These are phyloP conservation scores for Crithidia expoeki DNA, from an alignment of 208 protist species.

Conservation along the genomic window DNA sequence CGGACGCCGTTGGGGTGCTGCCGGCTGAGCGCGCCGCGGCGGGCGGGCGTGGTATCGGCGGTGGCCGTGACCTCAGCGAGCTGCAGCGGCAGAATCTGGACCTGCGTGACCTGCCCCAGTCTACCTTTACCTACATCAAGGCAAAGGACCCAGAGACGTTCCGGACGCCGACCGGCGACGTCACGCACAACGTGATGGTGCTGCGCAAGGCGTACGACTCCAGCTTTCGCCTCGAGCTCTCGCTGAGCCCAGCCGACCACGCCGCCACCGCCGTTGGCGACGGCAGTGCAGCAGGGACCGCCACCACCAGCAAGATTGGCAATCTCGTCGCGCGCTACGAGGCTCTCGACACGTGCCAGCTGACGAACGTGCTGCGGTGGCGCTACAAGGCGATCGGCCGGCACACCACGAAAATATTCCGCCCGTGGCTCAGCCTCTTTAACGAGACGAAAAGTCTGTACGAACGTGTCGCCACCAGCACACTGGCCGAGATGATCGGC, in stretches of 20 bases:
- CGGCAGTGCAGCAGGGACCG: no score
- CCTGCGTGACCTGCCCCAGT: slow-evolving; percentile 50
- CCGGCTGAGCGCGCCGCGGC: slow-evolving; percentile 44
- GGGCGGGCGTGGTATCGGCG: slow-evolving; percentile 44
- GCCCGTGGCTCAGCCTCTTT: slow-evolving; percentile 49
- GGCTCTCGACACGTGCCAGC: slow-evolving; percentile 70
- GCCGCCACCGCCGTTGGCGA: slow-evolving; percentile 6
- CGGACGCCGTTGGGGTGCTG: slow-evolving; percentile 40
- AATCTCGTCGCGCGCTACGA: slow-evolving; percentile 44
- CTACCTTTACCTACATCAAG: slow-evolving; percentile 52
- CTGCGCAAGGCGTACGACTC: slow-evolving; percentile 71
- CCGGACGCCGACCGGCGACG: slow-evolving; percentile 7
- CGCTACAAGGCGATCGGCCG: slow-evolving; percentile 64
- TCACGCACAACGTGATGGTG: slow-evolving; percentile 68
- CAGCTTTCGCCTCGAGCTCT: slow-evolving; percentile 79
- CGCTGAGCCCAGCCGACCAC: slow-evolving; percentile 53
- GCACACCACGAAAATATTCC: slow-evolving; percentile 60
- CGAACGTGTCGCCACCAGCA: slow-evolving; percentile 41
- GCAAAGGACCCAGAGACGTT: slow-evolving; percentile 40
- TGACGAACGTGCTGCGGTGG: slow-evolving; percentile 75
- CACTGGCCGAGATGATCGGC: slow-evolving; percentile 67
- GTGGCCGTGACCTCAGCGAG: slow-evolving; percentile 28
- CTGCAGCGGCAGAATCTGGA: slow-evolving; percentile 54
- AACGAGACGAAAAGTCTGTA: slow-evolving; percentile 52
- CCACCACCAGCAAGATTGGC: slow-evolving; percentile 14